Percentiles rank a stretch among this genome's conserved stretches.
Evolutionary conservation across 2,329 filamentous ascomycete genomes (phyloP).

Genomic region (Microdochium trichocladiopsis): DNA sequence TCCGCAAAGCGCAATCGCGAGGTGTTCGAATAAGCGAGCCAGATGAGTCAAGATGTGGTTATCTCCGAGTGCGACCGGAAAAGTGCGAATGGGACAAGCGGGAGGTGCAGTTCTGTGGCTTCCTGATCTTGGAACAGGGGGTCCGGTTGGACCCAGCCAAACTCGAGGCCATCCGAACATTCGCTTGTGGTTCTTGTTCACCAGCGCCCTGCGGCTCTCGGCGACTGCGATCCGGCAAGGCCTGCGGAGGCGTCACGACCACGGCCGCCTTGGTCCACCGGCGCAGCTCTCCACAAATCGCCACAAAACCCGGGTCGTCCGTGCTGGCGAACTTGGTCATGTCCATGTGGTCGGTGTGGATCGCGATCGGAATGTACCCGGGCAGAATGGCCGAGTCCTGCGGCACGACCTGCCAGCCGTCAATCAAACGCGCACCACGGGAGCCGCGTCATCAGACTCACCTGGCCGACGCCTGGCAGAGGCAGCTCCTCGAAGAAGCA

Average conservation of each 20-base stretch:
- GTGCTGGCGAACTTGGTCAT: too few species aligned
- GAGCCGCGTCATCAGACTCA: conserved; percentile 3
- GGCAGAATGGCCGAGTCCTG: conserved; percentile 17
- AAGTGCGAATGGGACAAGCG: too few species aligned
- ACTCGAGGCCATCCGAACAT: too few species aligned
- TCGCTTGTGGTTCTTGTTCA: neutral
- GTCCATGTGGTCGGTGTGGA: conserved; percentile 16
- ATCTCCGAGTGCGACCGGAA: too few species aligned
- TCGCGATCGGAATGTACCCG: conserved; percentile 20
- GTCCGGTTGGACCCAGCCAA: too few species aligned
- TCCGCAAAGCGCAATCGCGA: too few species aligned
- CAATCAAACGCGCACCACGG: neutral
- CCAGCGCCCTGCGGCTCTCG: neutral
- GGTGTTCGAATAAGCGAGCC: too few species aligned
- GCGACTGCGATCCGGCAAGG: neutral
- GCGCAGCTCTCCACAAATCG: too few species aligned
- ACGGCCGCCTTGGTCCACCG: neutral
- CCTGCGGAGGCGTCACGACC: neutral
- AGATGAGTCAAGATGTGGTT: too few species aligned
- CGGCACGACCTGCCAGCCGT: conserved; percentile 15
- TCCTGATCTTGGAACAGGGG: too few species aligned
- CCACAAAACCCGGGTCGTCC: too few species aligned
- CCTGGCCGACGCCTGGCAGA: conserved; percentile 13
- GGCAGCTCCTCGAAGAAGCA: conserved; percentile 19
- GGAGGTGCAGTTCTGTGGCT: too few species aligned